Percentiles rank a stretch among this genome's conserved stretches.
Conservation (phyloP, 2,329 filamentous ascomycete genomes). For the Macrophomina tecta region DNA sequence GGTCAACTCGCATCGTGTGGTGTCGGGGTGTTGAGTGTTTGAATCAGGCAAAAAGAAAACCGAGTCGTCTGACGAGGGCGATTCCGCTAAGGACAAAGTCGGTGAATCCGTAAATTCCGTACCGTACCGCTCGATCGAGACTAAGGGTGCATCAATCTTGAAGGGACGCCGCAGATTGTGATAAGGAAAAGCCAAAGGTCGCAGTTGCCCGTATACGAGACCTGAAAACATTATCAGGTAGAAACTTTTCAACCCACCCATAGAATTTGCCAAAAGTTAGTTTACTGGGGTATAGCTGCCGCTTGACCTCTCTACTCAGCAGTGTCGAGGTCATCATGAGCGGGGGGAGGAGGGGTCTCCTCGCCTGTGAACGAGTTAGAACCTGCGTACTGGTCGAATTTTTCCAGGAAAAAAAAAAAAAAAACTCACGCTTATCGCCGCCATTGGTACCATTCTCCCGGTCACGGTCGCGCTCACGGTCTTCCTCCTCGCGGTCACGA, state of each 20-base stretch:
- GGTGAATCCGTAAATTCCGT: slow-evolving; percentile 27
- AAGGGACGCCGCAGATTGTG: slow-evolving; percentile 18
- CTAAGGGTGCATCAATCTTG: slow-evolving; percentile 27
- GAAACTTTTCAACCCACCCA: slow-evolving; percentile 24
- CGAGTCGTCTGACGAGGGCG: slow-evolving; percentile 21
- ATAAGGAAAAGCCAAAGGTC: slow-evolving; percentile 26
- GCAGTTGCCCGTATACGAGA: slow-evolving; percentile 21
- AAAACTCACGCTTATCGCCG: slow-evolving; percentile 81
- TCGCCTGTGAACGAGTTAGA: slow-evolving; percentile 27
- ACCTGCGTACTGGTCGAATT: too few relatives aligned
- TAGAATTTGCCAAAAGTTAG: slow-evolving; percentile 21
- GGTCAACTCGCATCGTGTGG: slow-evolving; percentile 22
- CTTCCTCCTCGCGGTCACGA: slow-evolving; percentile 59
- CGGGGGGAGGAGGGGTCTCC: slow-evolving; percentile 67
- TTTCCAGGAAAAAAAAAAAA: slow-evolving; percentile 1
- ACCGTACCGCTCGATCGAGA: slow-evolving; percentile 26
- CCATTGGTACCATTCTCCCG: slow-evolving; percentile 78
- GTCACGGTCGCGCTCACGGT: slow-evolving; percentile 64
- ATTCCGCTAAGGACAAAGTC: slow-evolving; percentile 24
- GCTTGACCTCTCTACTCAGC: slow-evolving; percentile 43
- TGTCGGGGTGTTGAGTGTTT: slow-evolving; percentile 1
- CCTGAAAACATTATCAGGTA: slow-evolving; percentile 19
- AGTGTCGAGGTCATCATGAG: slow-evolving; percentile 93
- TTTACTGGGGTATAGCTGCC: slow-evolving; percentile 11
- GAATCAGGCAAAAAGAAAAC: slow-evolving; percentile 23